phyloP scores from a whole-genome alignment of 108 stramenopile species.

The Parietichytrium sp. region DNA sequence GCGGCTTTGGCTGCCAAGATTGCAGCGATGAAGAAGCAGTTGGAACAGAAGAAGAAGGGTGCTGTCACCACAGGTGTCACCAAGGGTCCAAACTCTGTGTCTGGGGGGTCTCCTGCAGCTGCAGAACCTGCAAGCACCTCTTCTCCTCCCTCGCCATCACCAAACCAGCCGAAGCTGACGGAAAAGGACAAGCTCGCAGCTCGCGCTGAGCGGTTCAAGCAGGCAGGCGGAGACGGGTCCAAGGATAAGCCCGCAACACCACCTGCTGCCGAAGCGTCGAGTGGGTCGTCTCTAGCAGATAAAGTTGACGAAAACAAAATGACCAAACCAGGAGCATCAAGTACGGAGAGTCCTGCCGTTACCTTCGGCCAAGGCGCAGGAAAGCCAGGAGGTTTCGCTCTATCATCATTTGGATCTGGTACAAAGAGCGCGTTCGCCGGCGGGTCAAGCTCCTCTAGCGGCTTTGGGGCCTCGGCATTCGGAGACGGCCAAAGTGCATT shows the following conservation, averaged over 20 bases:
- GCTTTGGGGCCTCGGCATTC: not conserved
- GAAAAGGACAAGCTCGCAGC: constrained; percentile 5
- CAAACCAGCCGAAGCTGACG: not conserved
- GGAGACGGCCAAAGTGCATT: constrained; percentile 1
- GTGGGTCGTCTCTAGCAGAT: not conserved
- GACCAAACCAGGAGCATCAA: not conserved
- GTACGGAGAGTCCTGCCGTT: not conserved
- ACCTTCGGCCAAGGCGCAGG: not conserved
- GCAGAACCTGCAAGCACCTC: not conserved
- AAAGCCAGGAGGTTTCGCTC: not conserved
- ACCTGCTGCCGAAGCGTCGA: not conserved
- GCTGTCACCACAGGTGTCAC: not conserved
- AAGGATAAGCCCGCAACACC: not conserved
- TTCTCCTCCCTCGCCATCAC: not conserved
- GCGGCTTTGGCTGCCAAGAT: not conserved
- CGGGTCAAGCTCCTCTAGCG: not conserved
- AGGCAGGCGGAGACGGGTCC: not conserved
- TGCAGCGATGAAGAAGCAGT: not conserved
- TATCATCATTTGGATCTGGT: not conserved
- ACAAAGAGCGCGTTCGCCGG: not conserved
- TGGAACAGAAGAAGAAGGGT: not conserved
- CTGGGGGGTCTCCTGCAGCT: not conserved
- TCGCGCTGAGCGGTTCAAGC: constrained; percentile 18
- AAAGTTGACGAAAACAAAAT: not conserved
- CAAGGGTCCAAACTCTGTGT: not conserved